A percentile compares a stretch with the other conserved stretches of the same genome.
These are phyloP conservation scores for Cryphonectria japonica DNA, from an alignment of 2,329 filamentous ascomycete species.

Conservation along the genomic window DNA sequence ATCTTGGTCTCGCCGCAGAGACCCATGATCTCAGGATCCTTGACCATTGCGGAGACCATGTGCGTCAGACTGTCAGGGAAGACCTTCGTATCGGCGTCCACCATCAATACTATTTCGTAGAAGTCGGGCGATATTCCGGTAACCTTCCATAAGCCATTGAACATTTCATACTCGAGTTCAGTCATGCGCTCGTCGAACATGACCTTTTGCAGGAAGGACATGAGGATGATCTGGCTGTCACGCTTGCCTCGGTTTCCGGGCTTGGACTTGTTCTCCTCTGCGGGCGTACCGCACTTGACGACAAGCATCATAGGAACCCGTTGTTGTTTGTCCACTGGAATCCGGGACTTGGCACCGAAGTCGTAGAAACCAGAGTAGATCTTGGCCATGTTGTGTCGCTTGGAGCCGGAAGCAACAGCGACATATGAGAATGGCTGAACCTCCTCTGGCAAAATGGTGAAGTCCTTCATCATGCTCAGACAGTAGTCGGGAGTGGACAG, in stretches of 20 bases:
- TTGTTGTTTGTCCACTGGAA: constrained; percentile 87
- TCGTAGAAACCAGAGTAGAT: constrained; percentile 98
- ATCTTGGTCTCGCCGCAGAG: constrained; percentile 99
- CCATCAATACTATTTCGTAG: constrained; percentile 98
- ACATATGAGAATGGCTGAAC: constrained; percentile 94
- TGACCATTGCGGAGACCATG: constrained; percentile 99
- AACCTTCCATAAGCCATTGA: constrained; percentile 98
- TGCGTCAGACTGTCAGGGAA: constrained; percentile 98
- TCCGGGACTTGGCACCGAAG: constrained; percentile 79
- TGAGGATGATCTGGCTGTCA: constrained; percentile 97
- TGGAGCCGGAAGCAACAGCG: constrained; percentile 91
- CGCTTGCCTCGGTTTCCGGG: constrained; percentile 97
- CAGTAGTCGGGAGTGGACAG: constrained; percentile 88
- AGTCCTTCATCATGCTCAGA: constrained; percentile 92
- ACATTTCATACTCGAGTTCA: constrained; percentile 98
- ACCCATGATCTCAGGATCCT: constrained; percentile 98
- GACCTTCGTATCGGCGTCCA: constrained; percentile 98
- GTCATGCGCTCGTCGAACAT: constrained; percentile 99
- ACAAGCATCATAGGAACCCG: constrained; percentile 97
- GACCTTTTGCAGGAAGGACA: constrained; percentile 99
- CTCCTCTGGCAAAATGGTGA: constrained; percentile 76
- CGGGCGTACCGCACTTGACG: constrained; percentile 93
- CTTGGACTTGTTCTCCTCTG: constrained; percentile 79
- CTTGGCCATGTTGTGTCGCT: constrained; percentile 99
- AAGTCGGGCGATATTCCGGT: constrained; percentile 98